Evolutionary conservation across 495 filamentous ascomycete species (phyloP).

Genomic region (Aspergillus carlsbadensis): DNA sequence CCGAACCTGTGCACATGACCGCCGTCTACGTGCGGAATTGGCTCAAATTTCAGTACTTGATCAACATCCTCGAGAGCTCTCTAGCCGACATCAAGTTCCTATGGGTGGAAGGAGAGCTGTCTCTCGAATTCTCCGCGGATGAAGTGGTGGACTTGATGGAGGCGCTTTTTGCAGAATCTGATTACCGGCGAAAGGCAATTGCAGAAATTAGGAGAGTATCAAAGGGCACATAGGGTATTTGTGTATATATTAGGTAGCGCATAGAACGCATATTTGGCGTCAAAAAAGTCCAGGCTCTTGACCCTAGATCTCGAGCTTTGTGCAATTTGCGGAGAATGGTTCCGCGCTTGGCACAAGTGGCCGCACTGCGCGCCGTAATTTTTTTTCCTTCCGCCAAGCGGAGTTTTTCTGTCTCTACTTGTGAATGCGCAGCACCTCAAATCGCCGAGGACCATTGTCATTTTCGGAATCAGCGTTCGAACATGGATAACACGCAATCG

Average conservation of each 20-base stretch:
- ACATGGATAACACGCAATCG: slow-evolving; percentile 33
- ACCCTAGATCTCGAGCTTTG: too few species aligned
- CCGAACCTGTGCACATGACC: slow-evolving; percentile 60
- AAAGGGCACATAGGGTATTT: slow-evolving; percentile 12
- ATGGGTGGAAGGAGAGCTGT: slow-evolving; percentile 83
- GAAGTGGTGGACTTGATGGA: slow-evolving; percentile 88
- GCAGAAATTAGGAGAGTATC: slow-evolving; percentile 64
- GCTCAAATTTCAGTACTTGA: slow-evolving; percentile 86
- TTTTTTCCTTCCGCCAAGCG: slow-evolving; percentile 31
- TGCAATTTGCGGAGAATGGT: slow-evolving; percentile 31
- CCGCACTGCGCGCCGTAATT: slow-evolving; percentile 49
- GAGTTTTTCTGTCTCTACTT: slow-evolving; percentile 29
- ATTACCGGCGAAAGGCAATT: slow-evolving; percentile 71
- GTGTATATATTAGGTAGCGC: slow-evolving; percentile 14
- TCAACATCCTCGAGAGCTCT: slow-evolving; percentile 86
- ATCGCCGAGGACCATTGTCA: slow-evolving; percentile 13
- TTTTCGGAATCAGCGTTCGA: slow-evolving; percentile 18
- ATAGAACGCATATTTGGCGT: not conserved
- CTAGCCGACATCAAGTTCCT: slow-evolving; percentile 84
- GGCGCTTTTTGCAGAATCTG: slow-evolving; percentile 87
- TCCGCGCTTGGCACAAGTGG: slow-evolving; percentile 43
- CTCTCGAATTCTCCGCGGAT: slow-evolving; percentile 75
- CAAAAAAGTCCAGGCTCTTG: not conserved
- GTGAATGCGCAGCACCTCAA: slow-evolving; percentile 22
- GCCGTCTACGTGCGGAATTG: slow-evolving; percentile 78